phyloP scores from a whole-genome alignment of 805 yeast species.

The Lipomyces mesembrius region DNA sequence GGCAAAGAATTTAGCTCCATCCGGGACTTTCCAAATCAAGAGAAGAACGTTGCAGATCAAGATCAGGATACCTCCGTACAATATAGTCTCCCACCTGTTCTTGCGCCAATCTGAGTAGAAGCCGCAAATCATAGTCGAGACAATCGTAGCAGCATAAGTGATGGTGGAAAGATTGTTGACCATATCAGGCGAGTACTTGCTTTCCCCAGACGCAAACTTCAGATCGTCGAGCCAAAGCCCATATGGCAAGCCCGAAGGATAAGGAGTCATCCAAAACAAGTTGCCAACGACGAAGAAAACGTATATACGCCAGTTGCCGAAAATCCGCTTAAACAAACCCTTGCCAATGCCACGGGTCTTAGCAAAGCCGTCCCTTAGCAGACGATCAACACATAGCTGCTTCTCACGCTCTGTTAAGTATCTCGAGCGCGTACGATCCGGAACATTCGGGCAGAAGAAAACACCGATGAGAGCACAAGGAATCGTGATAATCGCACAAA shows the following conservation, averaged over 20 bases:
- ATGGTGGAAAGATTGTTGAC: slow-evolving; percentile 56
- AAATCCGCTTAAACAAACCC: slow-evolving; percentile 23
- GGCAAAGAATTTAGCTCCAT: slow-evolving; percentile 65
- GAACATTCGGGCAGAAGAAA: slow-evolving; percentile 68
- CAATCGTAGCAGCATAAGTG: slow-evolving; percentile 63
- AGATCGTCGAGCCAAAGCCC: slow-evolving; percentile 26
- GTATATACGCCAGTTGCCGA: slow-evolving; percentile 30
- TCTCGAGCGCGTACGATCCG: slow-evolving; percentile 58
- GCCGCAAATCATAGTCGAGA: slow-evolving; percentile 44
- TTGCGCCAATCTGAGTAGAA: slow-evolving; percentile 52
- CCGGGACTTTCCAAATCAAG: slow-evolving; percentile 61
- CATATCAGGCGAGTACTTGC: slow-evolving; percentile 5
- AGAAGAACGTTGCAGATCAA: slow-evolving; percentile 51
- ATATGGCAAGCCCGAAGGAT: slow-evolving; percentile 27
- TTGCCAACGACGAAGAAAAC: slow-evolving; percentile 30
- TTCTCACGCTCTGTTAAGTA: slow-evolving; percentile 63
- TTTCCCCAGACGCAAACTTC: not conserved
- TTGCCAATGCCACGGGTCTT: slow-evolving; percentile 26
- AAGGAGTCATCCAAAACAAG: slow-evolving; percentile 35
- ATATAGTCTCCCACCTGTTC: slow-evolving; percentile 27
- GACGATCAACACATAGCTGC: slow-evolving; percentile 54
- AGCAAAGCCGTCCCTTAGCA: slow-evolving; percentile 39
- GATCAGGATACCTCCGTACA: slow-evolving; percentile 27
- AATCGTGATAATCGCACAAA: slow-evolving; percentile 64
- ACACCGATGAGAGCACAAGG: slow-evolving; percentile 62